These are phyloP conservation scores for Phytophthora sojae DNA, from an alignment of 352 stramenopile genomes.

Conservation along the genomic window DNA sequence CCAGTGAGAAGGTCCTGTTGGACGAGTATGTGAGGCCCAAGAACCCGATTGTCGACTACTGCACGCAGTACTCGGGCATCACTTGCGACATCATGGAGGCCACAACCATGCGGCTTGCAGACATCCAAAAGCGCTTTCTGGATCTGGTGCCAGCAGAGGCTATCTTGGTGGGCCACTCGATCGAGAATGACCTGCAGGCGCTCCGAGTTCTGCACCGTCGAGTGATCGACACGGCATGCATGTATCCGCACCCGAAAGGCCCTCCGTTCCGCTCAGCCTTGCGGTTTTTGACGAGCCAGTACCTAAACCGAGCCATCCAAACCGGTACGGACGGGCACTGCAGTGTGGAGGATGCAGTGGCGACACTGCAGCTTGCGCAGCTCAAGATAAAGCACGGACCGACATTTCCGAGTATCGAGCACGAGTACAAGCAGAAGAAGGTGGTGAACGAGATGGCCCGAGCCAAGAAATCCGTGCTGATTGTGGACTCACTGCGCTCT, in stretches of 20 bases:
- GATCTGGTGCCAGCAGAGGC: conserved; percentile 66
- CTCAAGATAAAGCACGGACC: conserved; percentile 83
- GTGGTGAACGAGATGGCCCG: conserved; percentile 75
- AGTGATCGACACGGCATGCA: conserved; percentile 81
- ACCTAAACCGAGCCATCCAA: conserved; percentile 77
- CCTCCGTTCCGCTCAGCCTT: conserved; percentile 81
- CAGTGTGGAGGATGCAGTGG: conserved; percentile 83
- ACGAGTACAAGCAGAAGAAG: conserved; percentile 82
- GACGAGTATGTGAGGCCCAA: conserved; percentile 84
- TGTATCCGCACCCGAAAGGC: conserved; percentile 87
- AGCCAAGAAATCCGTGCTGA: conserved; percentile 80
- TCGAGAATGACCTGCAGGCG: conserved; percentile 87
- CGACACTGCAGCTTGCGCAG: conserved; percentile 76
- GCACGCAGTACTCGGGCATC: conserved; percentile 88
- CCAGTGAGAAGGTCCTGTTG: conserved; percentile 73
- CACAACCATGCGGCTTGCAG: conserved; percentile 63
- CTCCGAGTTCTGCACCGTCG: conserved; percentile 76
- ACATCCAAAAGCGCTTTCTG: conserved; percentile 75
- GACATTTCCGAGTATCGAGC: conserved; percentile 74
- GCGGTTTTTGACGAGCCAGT: conserved; percentile 78
- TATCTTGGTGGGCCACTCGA: conserved; percentile 89
- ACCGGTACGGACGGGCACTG: conserved; percentile 77
- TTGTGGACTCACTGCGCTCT: conserved; percentile 73
- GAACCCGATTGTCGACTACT: conserved; percentile 90
- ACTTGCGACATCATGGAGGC: conserved; percentile 81